Evolutionary conservation across 75 land plant species (phyloP), one percentile per base, ranked within the genome.

Genomic region (Selaginella tamariscina): DNA sequence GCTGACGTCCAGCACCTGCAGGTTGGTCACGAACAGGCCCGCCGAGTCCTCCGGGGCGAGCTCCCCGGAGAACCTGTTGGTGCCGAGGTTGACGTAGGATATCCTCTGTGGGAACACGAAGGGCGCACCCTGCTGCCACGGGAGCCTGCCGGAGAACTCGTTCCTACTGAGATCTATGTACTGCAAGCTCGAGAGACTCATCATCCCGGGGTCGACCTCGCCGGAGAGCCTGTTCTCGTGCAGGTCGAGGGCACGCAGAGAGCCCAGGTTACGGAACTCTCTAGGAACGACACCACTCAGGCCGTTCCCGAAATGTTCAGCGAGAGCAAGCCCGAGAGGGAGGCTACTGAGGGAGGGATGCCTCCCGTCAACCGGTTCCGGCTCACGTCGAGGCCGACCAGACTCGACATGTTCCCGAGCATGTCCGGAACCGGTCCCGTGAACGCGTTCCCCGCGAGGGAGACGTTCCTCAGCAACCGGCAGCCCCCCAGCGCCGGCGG

Each of bases 361-460:
- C 49, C 49, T 5, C 49, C 49, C 49, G 49, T 5, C 11, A 39
- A 15, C 49, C 11, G 15, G 15, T 39, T 39, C 11, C 49, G 11
- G 49, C 49, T 39, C 15, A 39, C 5, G 49, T 67, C 57, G 33
- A 73, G 15, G 29, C 32, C 29, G 5, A 44, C 1, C 28, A n/a
- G 32, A 27, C 71, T 76, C 33, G 22, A 68, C 29, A 91, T 57
- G 20, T 56, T 64, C 29, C 88, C 85, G 56, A 91, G 79, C 11
- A 69, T 83, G 11, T 66, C 56, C 2, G 97, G 97, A 30, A 91
- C 49, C 1, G 77, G 18, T 24, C 87, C 87, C 32, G 71, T 78
- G 68, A 88, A 83, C 24, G 75, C 49, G 66, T 88, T 88, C 65
- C 80, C 56, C 0, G 89, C 86, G 49, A 39, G 49, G 15, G 49